Percentiles rank a stretch among this genome's conserved stretches.
Conservation (phyloP, 2,329 filamentous ascomycete species). For the Tolypocladium endophyticum region DNA sequence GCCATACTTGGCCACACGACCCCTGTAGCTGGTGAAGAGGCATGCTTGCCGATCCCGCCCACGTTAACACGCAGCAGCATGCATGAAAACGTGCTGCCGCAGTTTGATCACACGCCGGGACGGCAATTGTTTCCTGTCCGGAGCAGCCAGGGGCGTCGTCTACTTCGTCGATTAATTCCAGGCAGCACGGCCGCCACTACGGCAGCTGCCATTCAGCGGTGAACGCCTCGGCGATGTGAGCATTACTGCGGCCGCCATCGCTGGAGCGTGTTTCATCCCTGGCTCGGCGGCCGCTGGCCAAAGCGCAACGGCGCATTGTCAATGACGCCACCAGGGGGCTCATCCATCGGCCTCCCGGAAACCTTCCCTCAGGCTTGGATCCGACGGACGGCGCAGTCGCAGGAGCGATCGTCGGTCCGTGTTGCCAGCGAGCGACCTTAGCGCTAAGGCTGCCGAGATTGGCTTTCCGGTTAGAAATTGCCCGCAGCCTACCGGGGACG, state of each 20-base stretch:
- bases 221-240: background rate
- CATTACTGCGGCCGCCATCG: background rate
- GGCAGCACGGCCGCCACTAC: background rate
- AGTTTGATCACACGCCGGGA: background rate
- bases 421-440: background rate
- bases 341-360: background rate
- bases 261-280: background rate
- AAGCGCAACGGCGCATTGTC: background rate
- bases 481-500: background rate
- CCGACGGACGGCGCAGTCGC: constrained; percentile 6
- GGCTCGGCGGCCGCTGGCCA: background rate
- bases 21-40: background rate
- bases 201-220: background rate
- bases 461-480: constrained; percentile 2
- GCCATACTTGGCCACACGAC: background rate
- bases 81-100: background rate
- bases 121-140: background rate
- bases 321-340: background rate
- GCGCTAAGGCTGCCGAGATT: constrained; percentile 1
- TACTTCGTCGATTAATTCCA: background rate
- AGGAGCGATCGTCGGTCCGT: constrained; percentile 4
- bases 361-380: background rate
- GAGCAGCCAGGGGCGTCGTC: background rate
- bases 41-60: background rate
- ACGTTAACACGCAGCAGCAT: background rate